Evolutionary conservation across 345 rosid species (phyloP).

Genomic region (Erysimum cheiranthoides): DNA sequence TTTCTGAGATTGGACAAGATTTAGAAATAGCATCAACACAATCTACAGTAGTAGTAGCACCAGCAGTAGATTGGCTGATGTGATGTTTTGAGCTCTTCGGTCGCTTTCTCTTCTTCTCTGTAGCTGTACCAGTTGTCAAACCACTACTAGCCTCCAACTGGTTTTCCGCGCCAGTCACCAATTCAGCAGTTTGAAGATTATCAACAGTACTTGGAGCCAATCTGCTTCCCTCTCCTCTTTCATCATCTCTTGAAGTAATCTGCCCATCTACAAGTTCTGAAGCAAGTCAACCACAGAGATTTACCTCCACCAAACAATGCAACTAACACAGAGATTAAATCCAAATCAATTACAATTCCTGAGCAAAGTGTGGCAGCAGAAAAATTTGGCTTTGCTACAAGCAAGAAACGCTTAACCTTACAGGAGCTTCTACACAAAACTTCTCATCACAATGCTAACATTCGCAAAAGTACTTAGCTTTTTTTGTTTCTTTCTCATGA

Average conservation of each 20-base stretch:
- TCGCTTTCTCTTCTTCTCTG: conserved; percentile 30
- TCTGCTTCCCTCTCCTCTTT: background rate
- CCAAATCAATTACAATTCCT: conserved; percentile 87
- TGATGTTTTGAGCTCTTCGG: conserved; percentile 2
- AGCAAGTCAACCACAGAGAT: conserved; percentile 45
- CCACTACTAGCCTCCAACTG: conserved; percentile 24
- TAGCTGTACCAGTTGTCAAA: conserved; percentile 23
- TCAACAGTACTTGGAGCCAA: conserved; percentile 6
- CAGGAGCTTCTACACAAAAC: conserved; percentile 83
- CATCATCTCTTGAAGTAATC: conserved; percentile 16
- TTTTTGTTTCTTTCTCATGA: background rate
- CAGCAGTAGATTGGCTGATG: too few species aligned
- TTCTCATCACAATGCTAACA: conserved; percentile 81
- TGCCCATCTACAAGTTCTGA: background rate
- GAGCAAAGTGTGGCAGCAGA: conserved; percentile 88
- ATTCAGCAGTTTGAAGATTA: background rate
- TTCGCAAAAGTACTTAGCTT: conserved; percentile 63
- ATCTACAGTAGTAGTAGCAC: background rate
- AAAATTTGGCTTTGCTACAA: conserved; percentile 79
- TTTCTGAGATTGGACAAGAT: background rate
- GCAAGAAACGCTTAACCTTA: conserved; percentile 88
- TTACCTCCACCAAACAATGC: conserved; percentile 90
- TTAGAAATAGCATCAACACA: background rate
- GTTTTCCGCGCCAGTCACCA: background rate
- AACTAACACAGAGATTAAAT: conserved; percentile 85